Percentiles rank a stretch among this genome's conserved stretches.
Conservation (phyloP, 495 filamentous ascomycete genomes). For the Penicillium canariense region DNA sequence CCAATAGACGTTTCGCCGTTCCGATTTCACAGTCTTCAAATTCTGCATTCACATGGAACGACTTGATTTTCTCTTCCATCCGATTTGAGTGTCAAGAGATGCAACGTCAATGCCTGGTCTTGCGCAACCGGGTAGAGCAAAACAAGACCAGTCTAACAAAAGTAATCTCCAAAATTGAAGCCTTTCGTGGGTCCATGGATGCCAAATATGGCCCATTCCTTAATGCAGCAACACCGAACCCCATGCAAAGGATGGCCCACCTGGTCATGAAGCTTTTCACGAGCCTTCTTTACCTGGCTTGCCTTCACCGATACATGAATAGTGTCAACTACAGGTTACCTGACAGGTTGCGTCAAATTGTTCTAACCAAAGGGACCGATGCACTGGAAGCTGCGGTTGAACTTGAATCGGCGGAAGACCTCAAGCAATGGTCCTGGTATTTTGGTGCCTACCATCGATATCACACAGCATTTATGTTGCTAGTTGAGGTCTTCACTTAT, state of each 20-base stretch:
- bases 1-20: not conserved
- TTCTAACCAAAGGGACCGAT: slow-evolving; percentile 30
- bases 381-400: slow-evolving; percentile 30
- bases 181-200: not conserved
- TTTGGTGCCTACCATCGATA: not conserved
- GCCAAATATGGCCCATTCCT: not conserved
- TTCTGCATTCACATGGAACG: slow-evolving; percentile 51
- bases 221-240: not conserved
- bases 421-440: not conserved
- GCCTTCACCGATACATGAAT: not conserved
- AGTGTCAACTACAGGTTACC: slow-evolving; percentile 17
- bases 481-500: not conserved
- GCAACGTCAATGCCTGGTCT: slow-evolving; percentile 62
- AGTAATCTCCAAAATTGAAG: not conserved
- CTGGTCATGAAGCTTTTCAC: not conserved
- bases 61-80: slow-evolving; percentile 61
- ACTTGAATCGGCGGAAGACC: slow-evolving; percentile 25
- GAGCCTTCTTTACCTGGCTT: slow-evolving; percentile 14
- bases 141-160: slow-evolving; percentile 43
- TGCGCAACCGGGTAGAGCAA: slow-evolving; percentile 58
- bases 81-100: slow-evolving; percentile 73
- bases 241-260: not conserved
- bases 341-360: slow-evolving; percentile 29
- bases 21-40: not conserved
- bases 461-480: not conserved